Evolutionary conservation across 78 protist genomes (phyloP).

Genomic region (Dictyostelium firmibasis): DNA sequence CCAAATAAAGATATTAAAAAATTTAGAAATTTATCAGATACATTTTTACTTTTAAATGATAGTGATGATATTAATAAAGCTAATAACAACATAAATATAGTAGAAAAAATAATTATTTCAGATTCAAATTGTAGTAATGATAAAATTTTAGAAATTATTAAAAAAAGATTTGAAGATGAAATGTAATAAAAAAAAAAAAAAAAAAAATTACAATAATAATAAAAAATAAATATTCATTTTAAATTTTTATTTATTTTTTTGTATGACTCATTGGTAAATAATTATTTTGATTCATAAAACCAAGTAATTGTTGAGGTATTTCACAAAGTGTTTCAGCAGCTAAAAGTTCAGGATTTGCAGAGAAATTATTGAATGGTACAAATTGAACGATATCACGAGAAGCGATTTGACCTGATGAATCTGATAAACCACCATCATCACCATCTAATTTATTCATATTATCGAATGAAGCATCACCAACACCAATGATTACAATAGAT

Average conservation of each 20-base stretch:
- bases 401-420: neutral
- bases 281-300: neutral
- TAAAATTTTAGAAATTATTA: neutral
- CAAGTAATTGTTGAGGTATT: constrained; percentile 53
- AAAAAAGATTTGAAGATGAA: neutral
- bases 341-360: neutral
- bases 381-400: constrained; percentile 79
- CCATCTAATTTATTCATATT: neutral
- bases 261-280: constrained; percentile 19
- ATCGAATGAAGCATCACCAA: neutral
- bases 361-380: constrained; percentile 80
- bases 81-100: neutral
- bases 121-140: neutral
- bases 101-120: neutral
- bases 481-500: constrained; percentile 48
- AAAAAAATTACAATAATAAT: neutral
- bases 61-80: neutral
- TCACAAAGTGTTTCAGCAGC: constrained; percentile 77
- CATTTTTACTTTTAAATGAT: neutral
- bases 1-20: neutral
- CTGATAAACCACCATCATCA: neutral
- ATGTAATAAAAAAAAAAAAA: too few species aligned
- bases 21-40: neutral
- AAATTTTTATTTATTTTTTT: neutral
- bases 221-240: too few species aligned